phyloP scores from a whole-genome alignment of 331 rosid species.

The Ulmus americana region DNA sequence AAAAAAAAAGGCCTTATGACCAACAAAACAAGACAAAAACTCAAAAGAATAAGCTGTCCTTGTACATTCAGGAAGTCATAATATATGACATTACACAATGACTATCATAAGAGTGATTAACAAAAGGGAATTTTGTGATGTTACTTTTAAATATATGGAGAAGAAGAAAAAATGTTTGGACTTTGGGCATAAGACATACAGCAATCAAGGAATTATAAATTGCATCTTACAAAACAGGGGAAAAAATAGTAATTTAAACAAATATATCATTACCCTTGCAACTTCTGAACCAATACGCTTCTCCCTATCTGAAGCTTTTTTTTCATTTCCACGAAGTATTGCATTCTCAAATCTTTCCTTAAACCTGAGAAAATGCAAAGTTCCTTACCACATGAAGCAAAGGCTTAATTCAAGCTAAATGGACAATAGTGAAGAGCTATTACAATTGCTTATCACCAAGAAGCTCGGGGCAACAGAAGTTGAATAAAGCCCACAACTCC shows the following conservation, averaged over 20 bases:
- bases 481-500: conserved; percentile 95
- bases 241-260: conserved; percentile 3
- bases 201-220: background rate
- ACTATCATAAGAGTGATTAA: background rate
- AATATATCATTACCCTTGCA: conserved; percentile 58
- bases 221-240: background rate
- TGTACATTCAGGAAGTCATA: background rate
- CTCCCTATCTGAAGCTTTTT: conserved; percentile 79
- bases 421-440: conserved; percentile 15
- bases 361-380: conserved; percentile 48
- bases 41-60: background rate
- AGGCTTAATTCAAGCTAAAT: conserved; percentile 19
- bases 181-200: too few relatives aligned
- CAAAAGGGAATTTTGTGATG: background rate
- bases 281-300: conserved; percentile 60
- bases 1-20: background rate
- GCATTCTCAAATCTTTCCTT: conserved; percentile 59
- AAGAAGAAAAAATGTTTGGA: background rate
- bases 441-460: conserved; percentile 84
- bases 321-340: conserved; percentile 90
- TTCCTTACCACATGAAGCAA: conserved; percentile 21
- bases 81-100: background rate
- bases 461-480: conserved; percentile 84
- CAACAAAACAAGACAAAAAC: background rate
- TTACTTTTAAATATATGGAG: too few relatives aligned